These are phyloP conservation scores for Aspergillus eucalypticola DNA, from an alignment of 2,329 filamentous ascomycete genomes.

Conservation along the genomic window DNA sequence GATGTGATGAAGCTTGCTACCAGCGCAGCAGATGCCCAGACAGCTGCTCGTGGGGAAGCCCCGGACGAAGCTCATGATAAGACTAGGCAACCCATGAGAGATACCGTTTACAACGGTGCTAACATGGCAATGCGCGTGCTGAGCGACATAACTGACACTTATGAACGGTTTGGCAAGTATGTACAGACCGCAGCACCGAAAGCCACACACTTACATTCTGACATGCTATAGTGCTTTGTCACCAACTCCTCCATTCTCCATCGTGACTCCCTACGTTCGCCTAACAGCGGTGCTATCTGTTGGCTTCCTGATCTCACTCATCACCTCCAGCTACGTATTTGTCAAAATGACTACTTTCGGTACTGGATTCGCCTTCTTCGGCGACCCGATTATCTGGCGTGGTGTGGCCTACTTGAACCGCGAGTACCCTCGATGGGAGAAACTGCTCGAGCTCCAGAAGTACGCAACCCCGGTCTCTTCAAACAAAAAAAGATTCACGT, in stretches of 20 bases:
- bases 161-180: constrained; percentile 64
- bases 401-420: constrained; percentile 53
- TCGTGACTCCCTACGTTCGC: constrained; percentile 54
- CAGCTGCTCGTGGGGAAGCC: constrained; percentile 54
- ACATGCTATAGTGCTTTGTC: constrained; percentile 54
- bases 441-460: constrained; percentile 71
- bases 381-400: constrained; percentile 69
- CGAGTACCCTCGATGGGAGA: constrained; percentile 70
- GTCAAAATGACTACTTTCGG: constrained; percentile 67
- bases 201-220: not conserved
- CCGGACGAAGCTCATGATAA: constrained; percentile 64
- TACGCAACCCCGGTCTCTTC: constrained; percentile 11
- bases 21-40: constrained; percentile 56
- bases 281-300: constrained; percentile 58
- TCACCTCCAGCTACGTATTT: constrained; percentile 60
- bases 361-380: constrained; percentile 76
- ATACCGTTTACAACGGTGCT: constrained; percentile 74
- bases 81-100: constrained; percentile 75
- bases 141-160: constrained; percentile 61
- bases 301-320: constrained; percentile 53
- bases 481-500: not conserved
- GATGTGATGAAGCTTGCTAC: constrained; percentile 62
- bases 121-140: constrained; percentile 69
- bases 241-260: constrained; percentile 64
- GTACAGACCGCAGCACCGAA: constrained; percentile 19